Conservation (phyloP, 345 rosid species). For the Turnera subulata region DNA sequence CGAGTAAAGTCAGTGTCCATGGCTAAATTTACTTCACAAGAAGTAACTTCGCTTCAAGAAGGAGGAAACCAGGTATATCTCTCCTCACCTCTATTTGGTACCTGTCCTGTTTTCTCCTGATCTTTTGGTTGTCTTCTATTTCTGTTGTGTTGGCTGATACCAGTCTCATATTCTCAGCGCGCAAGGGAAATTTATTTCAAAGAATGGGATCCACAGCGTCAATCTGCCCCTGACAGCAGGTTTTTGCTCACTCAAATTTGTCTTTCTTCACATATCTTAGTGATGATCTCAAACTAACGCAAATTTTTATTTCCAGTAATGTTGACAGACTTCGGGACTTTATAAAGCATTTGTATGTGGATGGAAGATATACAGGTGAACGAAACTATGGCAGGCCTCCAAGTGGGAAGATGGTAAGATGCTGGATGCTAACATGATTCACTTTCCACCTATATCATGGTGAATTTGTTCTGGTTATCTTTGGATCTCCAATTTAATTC, state of each 20-base stretch:
- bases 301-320: conserved; percentile 47
- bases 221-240: conserved; percentile 81
- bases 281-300: conserved; percentile 21
- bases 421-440: background rate
- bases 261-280: conserved; percentile 4
- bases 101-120: background rate
- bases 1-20: conserved; percentile 91
- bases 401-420: conserved; percentile 58
- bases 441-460: background rate
- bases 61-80: conserved; percentile 88
- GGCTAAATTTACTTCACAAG: conserved; percentile 91
- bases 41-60: conserved; percentile 77
- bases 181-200: conserved; percentile 81
- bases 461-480: background rate
- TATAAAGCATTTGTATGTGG: conserved; percentile 87
- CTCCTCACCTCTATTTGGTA: background rate
- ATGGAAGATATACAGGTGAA: conserved; percentile 70
- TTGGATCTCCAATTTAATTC: background rate
- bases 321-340: conserved; percentile 78
- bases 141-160: conserved; percentile 1
- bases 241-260: conserved; percentile 20
- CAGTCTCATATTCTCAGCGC: conserved; percentile 38
- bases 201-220: conserved; percentile 82
- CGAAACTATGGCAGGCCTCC: conserved; percentile 78
- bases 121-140: background rate